Evolutionary conservation across 1,139 yeast species (phyloP).

Genomic region (Hanseniaspora gamundiae): DNA sequence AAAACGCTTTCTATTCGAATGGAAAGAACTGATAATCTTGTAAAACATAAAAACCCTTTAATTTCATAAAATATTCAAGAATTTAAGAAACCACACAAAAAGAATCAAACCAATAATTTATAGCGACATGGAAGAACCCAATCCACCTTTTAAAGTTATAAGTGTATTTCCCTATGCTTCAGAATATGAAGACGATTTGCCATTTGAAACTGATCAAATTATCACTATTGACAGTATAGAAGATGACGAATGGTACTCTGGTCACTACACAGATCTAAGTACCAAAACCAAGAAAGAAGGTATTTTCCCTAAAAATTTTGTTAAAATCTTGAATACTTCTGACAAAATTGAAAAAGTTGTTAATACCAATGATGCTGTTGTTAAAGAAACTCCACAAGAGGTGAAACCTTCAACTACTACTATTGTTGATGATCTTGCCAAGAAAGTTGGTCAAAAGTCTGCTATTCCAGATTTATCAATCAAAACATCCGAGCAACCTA

Average conservation of each 20-base stretch:
- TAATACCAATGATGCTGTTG: conserved; percentile 1
- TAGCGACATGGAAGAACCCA: background rate
- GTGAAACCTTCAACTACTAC: too few species aligned
- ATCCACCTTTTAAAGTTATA: conserved; percentile 52
- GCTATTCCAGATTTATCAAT: too few species aligned
- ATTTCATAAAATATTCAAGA: too few species aligned
- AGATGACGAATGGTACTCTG: conserved; percentile 87
- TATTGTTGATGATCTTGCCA: too few species aligned
- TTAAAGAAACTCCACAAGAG: background rate
- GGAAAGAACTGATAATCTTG: too few species aligned
- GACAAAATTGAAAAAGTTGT: too few species aligned
- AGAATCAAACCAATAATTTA: background rate
- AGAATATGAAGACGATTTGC: conserved; percentile 75
- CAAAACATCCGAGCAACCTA: too few species aligned
- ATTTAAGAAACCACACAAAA: background rate
- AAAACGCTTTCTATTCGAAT: too few species aligned
- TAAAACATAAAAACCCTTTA: too few species aligned
- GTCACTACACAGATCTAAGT: conserved; percentile 37
- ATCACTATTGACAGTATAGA: conserved; percentile 68
- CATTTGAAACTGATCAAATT: conserved; percentile 52
- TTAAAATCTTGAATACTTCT: conserved; percentile 27
- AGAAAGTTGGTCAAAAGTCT: too few species aligned
- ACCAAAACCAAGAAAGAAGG: conserved; percentile 39
- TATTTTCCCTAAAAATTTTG: conserved; percentile 83
- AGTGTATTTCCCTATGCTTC: conserved; percentile 65